Evolutionary conservation across 352 stramenopile genomes (phyloP), one percentile per base, ranked within the genome.

Genomic region (Globisporangium polare): DNA sequence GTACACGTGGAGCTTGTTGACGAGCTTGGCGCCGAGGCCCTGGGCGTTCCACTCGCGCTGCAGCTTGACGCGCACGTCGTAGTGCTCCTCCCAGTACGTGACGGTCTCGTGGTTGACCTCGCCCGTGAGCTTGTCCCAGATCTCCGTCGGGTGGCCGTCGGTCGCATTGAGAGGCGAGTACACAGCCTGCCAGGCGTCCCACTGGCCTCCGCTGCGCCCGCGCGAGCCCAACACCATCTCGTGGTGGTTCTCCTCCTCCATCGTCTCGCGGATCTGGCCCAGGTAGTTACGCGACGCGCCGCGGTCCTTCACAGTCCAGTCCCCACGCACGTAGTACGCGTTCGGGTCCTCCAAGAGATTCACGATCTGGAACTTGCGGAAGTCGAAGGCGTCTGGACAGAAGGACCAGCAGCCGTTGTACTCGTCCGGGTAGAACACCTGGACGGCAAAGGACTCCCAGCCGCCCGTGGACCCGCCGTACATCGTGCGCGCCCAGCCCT

Each of bases 331-430:
- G 54, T 87, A 88, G 75, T 90, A 90, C 18, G 81, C 81, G 58
- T 89, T 90, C 20, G 67, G 60, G 67, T 90, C 79, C 2, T 77
- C 66, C 8, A 88, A 68, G 17, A 90, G 51, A 45, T 90, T 71
- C 22, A 90, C 81, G 55, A 89, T 77, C 58, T 90, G 81, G 65
- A 90, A 90, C 8, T 83, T 80, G 51, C 68, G 81, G 53, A 90
- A 90, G 60, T 90, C 81, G 54, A 89, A 90, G 39, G 81, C 80
- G 52, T 90, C 80, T 0, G 80, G 80, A 31, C 80, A 90, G 62
- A 90, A 90, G n/a, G 78, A 84, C 80, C 79, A 90, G 74, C 81
- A 90, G 57, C 81, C 81, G 55, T 89, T 90, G 77, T 89, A 90
- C 27, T 87, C 81, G 20, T 90, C 79, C 3, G 78, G 80, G 58